Evolutionary conservation across 768 basidiomycete genomes (phyloP).

Genomic region (Lactarius psammicola): DNA sequence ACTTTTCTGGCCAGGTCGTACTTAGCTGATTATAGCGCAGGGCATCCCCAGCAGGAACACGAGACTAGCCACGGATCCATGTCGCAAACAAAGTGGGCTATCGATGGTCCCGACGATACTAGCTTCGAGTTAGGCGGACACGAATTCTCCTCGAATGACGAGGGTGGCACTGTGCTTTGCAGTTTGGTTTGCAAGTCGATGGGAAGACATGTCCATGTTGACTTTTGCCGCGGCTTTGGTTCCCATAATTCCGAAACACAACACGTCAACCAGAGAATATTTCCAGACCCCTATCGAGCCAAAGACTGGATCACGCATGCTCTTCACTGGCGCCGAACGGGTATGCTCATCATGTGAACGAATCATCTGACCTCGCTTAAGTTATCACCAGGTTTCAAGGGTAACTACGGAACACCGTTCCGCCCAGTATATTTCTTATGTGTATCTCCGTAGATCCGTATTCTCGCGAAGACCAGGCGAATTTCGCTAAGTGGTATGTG

Average conservation of each 20-base stretch:
- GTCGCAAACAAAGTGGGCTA: constrained; percentile 53
- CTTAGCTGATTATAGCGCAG: constrained; percentile 34
- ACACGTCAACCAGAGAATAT: constrained; percentile 44
- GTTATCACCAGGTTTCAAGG: constrained; percentile 49
- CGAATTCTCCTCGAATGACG: constrained; percentile 49
- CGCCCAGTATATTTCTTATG: not conserved
- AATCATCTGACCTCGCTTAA: not conserved
- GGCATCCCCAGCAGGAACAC: constrained; percentile 57
- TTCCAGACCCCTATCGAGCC: constrained; percentile 44
- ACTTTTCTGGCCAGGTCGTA: not conserved
- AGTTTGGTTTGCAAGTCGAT: constrained; percentile 51
- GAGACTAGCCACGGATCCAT: constrained; percentile 64
- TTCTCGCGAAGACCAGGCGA: constrained; percentile 50
- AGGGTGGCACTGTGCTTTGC: constrained; percentile 62
- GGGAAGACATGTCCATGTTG: constrained; percentile 57
- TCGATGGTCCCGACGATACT: constrained; percentile 52
- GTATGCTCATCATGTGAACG: constrained; percentile 41
- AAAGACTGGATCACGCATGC: constrained; percentile 57
- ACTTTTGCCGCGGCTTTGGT: constrained; percentile 47
- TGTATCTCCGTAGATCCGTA: constrained; percentile 48
- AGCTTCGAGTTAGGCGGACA: constrained; percentile 54
- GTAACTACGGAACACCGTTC: constrained; percentile 28
- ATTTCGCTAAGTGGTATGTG: constrained; percentile 36
- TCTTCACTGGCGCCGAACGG: constrained; percentile 45
- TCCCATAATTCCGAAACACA: constrained; percentile 47